Conservation (phyloP, 176 grass and related monocot species). For the Lolium perenne region DNA sequence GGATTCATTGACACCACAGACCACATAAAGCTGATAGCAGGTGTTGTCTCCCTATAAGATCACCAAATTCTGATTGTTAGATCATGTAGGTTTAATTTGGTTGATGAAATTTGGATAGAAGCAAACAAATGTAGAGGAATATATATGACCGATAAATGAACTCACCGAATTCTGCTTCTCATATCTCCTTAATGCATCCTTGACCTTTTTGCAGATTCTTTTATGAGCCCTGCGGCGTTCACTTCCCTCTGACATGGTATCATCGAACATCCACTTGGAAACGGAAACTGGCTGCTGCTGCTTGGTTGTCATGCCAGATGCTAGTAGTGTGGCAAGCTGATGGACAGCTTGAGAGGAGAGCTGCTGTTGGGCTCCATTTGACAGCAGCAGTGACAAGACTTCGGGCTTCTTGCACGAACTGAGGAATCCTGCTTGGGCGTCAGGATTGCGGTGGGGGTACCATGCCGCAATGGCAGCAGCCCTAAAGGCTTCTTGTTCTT, state of each 20-base stretch:
- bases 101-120: neutral
- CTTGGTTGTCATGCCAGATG: neutral
- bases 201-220: constrained; percentile 3
- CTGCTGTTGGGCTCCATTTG: neutral
- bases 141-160: neutral
- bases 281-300: neutral
- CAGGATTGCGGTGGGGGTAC: neutral
- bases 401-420: neutral
- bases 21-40: neutral
- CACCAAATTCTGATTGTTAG: too few species aligned
- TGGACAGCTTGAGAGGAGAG: neutral
- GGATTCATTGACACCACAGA: neutral
- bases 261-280: neutral
- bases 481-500: neutral
- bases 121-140: neutral
- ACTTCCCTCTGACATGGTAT: neutral
- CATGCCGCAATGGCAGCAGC: neutral
- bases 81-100: neutral
- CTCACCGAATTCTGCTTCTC: neutral
- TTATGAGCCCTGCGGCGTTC: neutral
- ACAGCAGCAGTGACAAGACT: neutral
- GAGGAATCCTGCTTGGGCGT: neutral
- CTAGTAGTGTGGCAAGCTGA: neutral
- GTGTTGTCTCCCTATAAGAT: neutral
- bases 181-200: neutral